These are phyloP conservation scores for Neonectria punicea DNA, from an alignment of 2,329 filamentous ascomycete species.

Conservation along the genomic window DNA sequence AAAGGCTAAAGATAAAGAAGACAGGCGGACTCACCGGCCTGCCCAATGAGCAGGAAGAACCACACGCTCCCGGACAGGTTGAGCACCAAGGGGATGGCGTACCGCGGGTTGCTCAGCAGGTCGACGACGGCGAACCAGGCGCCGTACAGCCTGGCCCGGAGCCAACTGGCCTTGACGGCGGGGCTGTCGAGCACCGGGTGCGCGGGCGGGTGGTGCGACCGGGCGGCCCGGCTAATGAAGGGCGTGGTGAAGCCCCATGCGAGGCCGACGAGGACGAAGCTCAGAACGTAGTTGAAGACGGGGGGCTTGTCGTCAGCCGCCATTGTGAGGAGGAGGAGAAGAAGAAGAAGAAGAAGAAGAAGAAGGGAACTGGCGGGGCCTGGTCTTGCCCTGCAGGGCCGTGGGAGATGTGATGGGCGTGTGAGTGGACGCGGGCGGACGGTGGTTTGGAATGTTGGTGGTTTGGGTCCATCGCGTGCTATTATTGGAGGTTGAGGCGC, in stretches of 20 bases:
- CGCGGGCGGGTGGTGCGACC: conserved; percentile 73
- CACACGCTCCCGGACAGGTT: conserved; percentile 95
- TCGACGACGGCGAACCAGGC: conserved; percentile 81
- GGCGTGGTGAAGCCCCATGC: conserved; percentile 94
- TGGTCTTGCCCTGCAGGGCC: background rate
- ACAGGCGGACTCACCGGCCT: conserved; percentile 75
- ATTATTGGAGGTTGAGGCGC: conserved; percentile 28
- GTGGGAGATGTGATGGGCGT: background rate
- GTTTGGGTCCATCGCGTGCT: conserved; percentile 19
- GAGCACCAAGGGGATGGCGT: conserved; percentile 84
- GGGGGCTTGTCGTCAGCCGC: conserved; percentile 52
- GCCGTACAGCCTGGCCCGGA: conserved; percentile 70
- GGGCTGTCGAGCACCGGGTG: conserved; percentile 65
- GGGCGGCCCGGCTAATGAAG: conserved; percentile 89
- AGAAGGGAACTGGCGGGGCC: background rate
- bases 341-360: no score
- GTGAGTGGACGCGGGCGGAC: background rate
- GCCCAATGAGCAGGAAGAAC: conserved; percentile 95
- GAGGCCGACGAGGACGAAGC: conserved; percentile 89
- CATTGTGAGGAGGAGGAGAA: no score
- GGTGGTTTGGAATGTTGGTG: background rate
- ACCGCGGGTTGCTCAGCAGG: conserved; percentile 81
- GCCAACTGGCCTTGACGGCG: conserved; percentile 65
- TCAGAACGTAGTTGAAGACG: conserved; percentile 83
- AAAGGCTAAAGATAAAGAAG: conserved; percentile 9